These are phyloP conservation scores for Dioscorea cayenensis DNA, from an alignment of 116 monocot species.

Conservation along the genomic window DNA sequence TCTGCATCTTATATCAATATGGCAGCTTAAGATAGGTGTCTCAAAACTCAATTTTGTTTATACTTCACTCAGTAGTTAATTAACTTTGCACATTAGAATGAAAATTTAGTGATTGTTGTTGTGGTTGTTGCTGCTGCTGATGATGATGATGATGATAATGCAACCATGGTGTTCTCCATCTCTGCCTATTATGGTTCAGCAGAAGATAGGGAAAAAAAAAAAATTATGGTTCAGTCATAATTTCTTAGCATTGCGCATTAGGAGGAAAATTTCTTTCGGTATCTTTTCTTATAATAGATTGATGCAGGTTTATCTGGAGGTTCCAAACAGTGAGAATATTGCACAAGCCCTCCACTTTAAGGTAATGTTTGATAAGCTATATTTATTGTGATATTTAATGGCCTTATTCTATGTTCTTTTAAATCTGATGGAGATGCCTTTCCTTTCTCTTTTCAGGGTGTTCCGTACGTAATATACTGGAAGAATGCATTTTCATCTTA, in stretches of 20 bases:
- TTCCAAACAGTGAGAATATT: slow-evolving; percentile 59
- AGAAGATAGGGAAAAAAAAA: too few relatives aligned
- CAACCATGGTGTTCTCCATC: too few relatives aligned
- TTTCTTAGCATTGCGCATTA: background rate
- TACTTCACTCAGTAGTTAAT: too few relatives aligned
- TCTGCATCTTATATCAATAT: background rate
- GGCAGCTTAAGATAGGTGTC: background rate
- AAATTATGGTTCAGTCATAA: background rate
- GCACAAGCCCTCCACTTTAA: slow-evolving; percentile 71
- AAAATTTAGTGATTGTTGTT: background rate
- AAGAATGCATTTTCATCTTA: slow-evolving; percentile 58
- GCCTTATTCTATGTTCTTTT: background rate
- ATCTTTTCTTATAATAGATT: slow-evolving; percentile 2
- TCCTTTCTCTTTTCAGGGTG: slow-evolving; percentile 40
- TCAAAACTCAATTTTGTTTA: background rate
- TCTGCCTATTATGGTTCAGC: background rate
- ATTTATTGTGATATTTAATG: background rate
- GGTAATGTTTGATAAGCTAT: slow-evolving; percentile 23
- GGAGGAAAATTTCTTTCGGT: background rate
- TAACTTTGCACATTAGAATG: background rate
- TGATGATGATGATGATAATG: too few relatives aligned
- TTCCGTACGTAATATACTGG: slow-evolving; percentile 88
- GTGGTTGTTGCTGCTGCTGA: background rate
- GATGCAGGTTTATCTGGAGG: slow-evolving; percentile 81
- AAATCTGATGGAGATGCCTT: background rate